These are phyloP conservation scores for Globisporangium nunn DNA, from an alignment of 352 stramenopile genomes.

Conservation along the genomic window DNA sequence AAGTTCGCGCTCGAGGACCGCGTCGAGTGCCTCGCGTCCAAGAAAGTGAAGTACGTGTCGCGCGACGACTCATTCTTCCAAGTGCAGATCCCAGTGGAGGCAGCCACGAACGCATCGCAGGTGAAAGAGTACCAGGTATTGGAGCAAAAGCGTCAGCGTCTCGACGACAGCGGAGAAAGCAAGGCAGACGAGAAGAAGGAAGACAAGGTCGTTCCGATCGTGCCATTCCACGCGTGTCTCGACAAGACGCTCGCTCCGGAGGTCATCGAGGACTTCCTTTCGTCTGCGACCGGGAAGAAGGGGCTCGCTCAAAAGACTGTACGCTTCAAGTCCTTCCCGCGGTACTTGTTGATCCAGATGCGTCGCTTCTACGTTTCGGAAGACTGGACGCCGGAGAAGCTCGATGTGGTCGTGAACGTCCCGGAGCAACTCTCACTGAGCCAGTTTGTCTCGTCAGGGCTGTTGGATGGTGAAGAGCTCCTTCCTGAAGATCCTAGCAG, in stretches of 20 bases:
- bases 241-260: conserved; percentile 88
- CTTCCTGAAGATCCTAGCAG: conserved; percentile 60
- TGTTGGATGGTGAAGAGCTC: conserved; percentile 83
- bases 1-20: conserved; percentile 88
- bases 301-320: conserved; percentile 71
- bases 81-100: conserved; percentile 85
- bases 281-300: conserved; percentile 65
- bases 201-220: conserved; percentile 75
- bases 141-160: conserved; percentile 82
- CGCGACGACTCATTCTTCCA: conserved; percentile 78
- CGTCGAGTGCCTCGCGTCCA: conserved; percentile 65
- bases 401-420: conserved; percentile 96
- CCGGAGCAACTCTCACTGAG: conserved; percentile 84
- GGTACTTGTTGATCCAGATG: conserved; percentile 96
- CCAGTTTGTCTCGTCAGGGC: conserved; percentile 78
- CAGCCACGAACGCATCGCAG: conserved; percentile 79
- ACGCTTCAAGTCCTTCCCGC: conserved; percentile 92
- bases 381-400: conserved; percentile 96
- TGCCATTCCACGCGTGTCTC: conserved; percentile 93
- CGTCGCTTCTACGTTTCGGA: conserved; percentile 94
- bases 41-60: conserved; percentile 85
- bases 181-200: conserved; percentile 17
- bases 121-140: conserved; percentile 82
- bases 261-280: conserved; percentile 90
- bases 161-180: conserved; percentile 34